Evolutionary conservation across 2,329 filamentous ascomycete species (phyloP), one percentile per base, ranked within the genome.

Genomic region (Xylariales sp.): DNA sequence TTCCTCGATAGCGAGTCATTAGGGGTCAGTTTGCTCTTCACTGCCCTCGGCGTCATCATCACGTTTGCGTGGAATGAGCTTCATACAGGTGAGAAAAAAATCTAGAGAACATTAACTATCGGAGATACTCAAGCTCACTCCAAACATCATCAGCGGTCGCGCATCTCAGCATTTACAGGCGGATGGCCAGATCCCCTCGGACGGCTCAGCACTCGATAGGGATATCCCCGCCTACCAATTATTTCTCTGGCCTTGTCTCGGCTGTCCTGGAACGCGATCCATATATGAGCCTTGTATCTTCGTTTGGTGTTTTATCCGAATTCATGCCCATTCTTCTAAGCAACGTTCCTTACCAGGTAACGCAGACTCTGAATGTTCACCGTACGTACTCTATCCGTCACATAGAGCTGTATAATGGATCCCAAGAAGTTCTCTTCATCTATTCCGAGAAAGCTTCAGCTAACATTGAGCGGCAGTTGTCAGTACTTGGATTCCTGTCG

Each of bases 241-340:
- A 80, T 5, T 80, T 84, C 45, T 82, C 80, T 0, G 82, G 81
- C 1, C 69, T 85, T 70, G 76, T 77, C 69, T 74, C 77, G 5
- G 79, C 79, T 9, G 56, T 81, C 18, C 69, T 72, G 18, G 57
- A 68, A 46, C 58, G 58, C 34, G 78, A 83, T 75, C 9, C 80
- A 81, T 69, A 74, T 82, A 1, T 73, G 79, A 46, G 67, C 77
- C 9, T 77, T 80, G 10, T 79, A 80, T 2, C 63, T 81, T 9
- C 78, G 81, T 68, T 77, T 80, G 10, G 77, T 83, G n/a, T 61
- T 61, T 75, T 84, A 3, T 79, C 82, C 28, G 83, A 85, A 57
- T 83, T 84, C 65, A 78, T 85, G 46, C 83, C 83, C 0, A 79
- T 84, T 34, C 76, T 83, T 1, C 78, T 85, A 5, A 77, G 81